These are phyloP conservation scores for Scenedesmus sp. DNA, from an alignment of 163 green algal genomes.

Conservation along the genomic window DNA sequence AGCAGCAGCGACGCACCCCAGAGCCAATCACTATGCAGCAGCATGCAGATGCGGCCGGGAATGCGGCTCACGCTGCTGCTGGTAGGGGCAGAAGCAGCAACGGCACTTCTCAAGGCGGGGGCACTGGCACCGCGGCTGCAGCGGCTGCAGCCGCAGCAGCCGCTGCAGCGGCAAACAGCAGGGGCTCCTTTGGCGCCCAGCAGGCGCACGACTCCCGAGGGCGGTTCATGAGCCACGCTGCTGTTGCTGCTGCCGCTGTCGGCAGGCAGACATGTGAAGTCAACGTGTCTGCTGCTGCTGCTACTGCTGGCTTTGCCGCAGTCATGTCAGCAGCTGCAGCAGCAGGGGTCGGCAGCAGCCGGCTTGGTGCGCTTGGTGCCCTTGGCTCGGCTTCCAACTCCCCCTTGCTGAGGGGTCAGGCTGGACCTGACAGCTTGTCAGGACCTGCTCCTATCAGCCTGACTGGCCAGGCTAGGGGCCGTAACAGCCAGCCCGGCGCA, in stretches of 20 bases:
- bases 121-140: neutral
- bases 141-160: neutral
- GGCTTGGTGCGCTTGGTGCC: neutral
- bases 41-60: neutral
- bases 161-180: neutral
- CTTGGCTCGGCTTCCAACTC: neutral
- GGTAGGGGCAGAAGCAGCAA: neutral
- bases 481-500: neutral
- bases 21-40: neutral
- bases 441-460: neutral
- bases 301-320: neutral
- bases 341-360: neutral
- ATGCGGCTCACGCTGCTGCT: neutral
- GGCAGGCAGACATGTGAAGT: neutral
- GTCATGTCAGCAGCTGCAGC: neutral
- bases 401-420: neutral
- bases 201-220: constrained; percentile 38
- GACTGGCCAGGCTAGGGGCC: neutral
- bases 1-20: constrained; percentile 8
- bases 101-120: too few relatives aligned
- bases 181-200: neutral
- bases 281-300: neutral
- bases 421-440: neutral
- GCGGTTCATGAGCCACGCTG: constrained; percentile 31
- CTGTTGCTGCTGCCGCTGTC: neutral